Evolutionary conservation across 2,329 filamentous ascomycete species (phyloP).

Genomic region (Drechslerella dactyloides): DNA sequence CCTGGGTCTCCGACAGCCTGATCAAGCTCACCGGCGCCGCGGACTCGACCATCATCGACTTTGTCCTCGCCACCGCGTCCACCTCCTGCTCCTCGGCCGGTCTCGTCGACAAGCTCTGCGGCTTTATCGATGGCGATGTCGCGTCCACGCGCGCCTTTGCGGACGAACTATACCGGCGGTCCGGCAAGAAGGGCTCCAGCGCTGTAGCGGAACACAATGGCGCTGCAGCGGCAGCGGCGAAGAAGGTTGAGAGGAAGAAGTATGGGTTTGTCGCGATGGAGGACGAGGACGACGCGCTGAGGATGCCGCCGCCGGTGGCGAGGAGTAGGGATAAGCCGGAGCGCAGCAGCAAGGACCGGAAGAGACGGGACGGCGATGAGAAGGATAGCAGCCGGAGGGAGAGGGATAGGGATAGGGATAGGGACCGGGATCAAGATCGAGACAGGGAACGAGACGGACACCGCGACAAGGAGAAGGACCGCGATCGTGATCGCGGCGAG

Average conservation of each 20-base stretch:
- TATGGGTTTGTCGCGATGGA: conserved; percentile 74
- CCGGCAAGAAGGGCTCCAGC: conserved; percentile 50
- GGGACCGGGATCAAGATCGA: conserved; percentile 53
- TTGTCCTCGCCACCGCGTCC: conserved; percentile 64
- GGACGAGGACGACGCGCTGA: conserved; percentile 64
- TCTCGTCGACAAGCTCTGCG: conserved; percentile 63
- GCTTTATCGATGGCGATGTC: conserved; percentile 62
- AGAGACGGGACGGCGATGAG: conserved; percentile 59
- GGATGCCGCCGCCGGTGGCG: conserved; percentile 50
- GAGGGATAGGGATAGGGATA: conserved; percentile 56
- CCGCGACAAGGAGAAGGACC: conserved; percentile 23
- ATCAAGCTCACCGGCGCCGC: conserved; percentile 63
- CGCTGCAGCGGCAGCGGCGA: conserved; percentile 18
- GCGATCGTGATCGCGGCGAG: conserved; percentile 50
- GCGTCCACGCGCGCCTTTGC: conserved; percentile 59
- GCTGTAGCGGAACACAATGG: conserved; percentile 20
- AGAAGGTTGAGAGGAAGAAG: conserved; percentile 61
- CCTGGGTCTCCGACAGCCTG: conserved; percentile 55
- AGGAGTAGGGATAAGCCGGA: no score
- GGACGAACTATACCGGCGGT: conserved; percentile 55
- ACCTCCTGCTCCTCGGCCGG: conserved; percentile 61
- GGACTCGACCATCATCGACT: conserved; percentile 66
- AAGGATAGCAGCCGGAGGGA: conserved; percentile 58
- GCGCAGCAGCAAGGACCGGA: conserved; percentile 62
- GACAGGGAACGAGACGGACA: conserved; percentile 57